A percentile compares a stretch with the other conserved stretches of the same genome.
Evolutionary conservation across 352 stramenopile species (phyloP).

Genomic region (Phytophthora constricta): DNA sequence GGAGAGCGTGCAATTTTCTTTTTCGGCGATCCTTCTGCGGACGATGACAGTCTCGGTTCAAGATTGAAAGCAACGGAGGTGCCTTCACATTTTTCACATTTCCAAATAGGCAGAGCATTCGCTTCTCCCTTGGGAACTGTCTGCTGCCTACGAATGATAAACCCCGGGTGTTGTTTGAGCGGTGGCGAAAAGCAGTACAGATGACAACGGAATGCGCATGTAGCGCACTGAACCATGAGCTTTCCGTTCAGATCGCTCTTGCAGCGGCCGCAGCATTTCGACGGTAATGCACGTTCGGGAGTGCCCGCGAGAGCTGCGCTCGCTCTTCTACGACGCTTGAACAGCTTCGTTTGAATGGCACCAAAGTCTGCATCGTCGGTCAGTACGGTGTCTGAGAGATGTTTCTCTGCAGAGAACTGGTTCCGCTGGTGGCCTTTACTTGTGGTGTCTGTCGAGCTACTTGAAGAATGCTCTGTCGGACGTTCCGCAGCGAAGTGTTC

Average conservation of each 20-base stretch:
- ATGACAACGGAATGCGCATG: slow-evolving; percentile 62
- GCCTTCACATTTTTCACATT: slow-evolving; percentile 39
- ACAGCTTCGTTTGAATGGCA: slow-evolving; percentile 29
- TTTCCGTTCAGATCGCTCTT: slow-evolving; percentile 76
- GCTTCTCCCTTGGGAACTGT: background rate
- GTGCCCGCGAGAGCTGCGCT: slow-evolving; percentile 11
- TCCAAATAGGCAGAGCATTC: slow-evolving; percentile 22
- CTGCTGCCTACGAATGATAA: slow-evolving; percentile 33
- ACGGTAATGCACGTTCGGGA: slow-evolving; percentile 7
- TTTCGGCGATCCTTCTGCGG: slow-evolving; percentile 1
- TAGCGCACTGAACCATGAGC: slow-evolving; percentile 56
- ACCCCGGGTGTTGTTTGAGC: slow-evolving; percentile 64
- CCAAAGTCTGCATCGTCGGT: slow-evolving; percentile 13
- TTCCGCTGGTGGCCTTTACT: background rate
- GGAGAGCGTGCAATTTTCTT: background rate
- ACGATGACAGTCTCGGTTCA: slow-evolving; percentile 4
- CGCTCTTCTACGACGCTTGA: slow-evolving; percentile 30
- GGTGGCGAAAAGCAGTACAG: slow-evolving; percentile 76
- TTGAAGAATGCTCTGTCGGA: background rate
- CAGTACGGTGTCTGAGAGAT: background rate
- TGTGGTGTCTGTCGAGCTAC: background rate
- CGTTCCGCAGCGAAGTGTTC: slow-evolving; percentile 7
- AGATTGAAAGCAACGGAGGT: slow-evolving; percentile 33
- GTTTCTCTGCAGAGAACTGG: slow-evolving; percentile 1
- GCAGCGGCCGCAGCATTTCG: slow-evolving; percentile 54